A percentile compares a stretch with the other conserved stretches of the same genome.
These are phyloP conservation scores for Phytophthora uliginosa DNA, from an alignment of 352 stramenopile species.

Conservation along the genomic window DNA sequence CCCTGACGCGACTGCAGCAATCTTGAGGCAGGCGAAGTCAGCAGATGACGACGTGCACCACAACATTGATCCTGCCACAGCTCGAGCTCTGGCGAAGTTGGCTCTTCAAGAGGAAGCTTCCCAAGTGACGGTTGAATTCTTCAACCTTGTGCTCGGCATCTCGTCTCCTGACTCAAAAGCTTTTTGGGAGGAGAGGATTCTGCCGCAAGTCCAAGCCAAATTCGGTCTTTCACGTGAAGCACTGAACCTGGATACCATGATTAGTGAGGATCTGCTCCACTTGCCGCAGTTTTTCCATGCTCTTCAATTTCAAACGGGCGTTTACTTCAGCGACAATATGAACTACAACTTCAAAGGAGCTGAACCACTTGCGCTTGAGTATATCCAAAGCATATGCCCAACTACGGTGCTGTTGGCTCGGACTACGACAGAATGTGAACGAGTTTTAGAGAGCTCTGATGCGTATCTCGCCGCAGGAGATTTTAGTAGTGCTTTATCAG, in stretches of 20 bases:
- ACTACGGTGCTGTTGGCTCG: conserved; percentile 32
- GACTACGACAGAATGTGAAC: conserved; percentile 39
- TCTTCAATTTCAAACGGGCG: conserved; percentile 48
- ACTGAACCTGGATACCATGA: conserved; percentile 37
- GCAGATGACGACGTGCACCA: conserved; percentile 7
- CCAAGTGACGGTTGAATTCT: conserved; percentile 51
- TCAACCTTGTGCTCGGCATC: conserved; percentile 64
- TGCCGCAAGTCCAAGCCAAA: conserved; percentile 53
- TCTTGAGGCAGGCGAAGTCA: conserved; percentile 32
- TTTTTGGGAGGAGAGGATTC: conserved; percentile 66
- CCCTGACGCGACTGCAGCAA: conserved; percentile 21
- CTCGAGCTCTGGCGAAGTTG: conserved; percentile 24
- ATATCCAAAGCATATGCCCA: conserved; percentile 30
- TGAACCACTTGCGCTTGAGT: conserved; percentile 31
- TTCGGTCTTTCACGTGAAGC: conserved; percentile 40
- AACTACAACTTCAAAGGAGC: conserved; percentile 48
- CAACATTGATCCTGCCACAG: conserved; percentile 16
- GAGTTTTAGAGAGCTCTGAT: conserved; percentile 33
- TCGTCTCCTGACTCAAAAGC: conserved; percentile 35
- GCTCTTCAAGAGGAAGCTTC: conserved; percentile 29
- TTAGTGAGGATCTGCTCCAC: conserved; percentile 57
- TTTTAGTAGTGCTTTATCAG: conserved; percentile 37
- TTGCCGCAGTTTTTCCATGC: conserved; percentile 63
- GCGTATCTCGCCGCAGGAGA: conserved; percentile 29
- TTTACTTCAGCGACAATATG: conserved; percentile 39